phyloP scores from a whole-genome alignment of 2,329 filamentous ascomycete species.

The Mycosphaerella arachidis region DNA sequence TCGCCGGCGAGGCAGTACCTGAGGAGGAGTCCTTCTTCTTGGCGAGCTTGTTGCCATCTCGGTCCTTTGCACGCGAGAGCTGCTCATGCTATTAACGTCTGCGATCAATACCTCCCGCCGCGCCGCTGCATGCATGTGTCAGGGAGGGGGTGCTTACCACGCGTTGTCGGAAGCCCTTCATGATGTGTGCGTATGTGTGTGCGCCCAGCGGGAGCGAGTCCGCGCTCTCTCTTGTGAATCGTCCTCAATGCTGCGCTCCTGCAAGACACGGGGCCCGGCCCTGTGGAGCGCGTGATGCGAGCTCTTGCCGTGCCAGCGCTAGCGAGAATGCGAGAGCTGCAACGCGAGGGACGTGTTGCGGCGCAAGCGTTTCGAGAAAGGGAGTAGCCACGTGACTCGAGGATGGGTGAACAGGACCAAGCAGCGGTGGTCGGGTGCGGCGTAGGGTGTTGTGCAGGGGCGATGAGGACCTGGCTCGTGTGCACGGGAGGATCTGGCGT shows the following conservation, averaged over 20 bases:
- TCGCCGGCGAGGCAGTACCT: constrained; percentile 71
- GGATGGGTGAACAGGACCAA: neutral
- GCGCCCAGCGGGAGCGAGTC: constrained; percentile 14
- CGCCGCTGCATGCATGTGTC: constrained; percentile 20
- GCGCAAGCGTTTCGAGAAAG: neutral
- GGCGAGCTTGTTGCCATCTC: constrained; percentile 62
- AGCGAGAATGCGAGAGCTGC: neutral
- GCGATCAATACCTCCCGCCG: constrained; percentile 23
- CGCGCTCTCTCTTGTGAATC: neutral
- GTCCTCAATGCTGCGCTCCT: constrained; percentile 29
- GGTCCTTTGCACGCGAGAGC: constrained; percentile 71
- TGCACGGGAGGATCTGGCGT: neutral
- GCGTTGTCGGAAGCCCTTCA: constrained; percentile 97
- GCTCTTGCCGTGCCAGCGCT: constrained; percentile 6
- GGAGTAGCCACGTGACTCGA: constrained; percentile 7
- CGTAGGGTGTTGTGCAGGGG: neutral
- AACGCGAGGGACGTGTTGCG: neutral
- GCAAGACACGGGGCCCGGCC: constrained; percentile 23
- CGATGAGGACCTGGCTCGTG: neutral
- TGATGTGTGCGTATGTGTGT: constrained; percentile 39
- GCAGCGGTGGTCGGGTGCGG: neutral
- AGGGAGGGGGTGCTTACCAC: constrained; percentile 63
- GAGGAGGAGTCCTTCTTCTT: constrained; percentile 55
- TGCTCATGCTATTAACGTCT: constrained; percentile 58
- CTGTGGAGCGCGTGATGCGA: constrained; percentile 16